Base-by-base conservation (phyloP, 306 rosid species). In the Bauhinia variegata region DNA sequence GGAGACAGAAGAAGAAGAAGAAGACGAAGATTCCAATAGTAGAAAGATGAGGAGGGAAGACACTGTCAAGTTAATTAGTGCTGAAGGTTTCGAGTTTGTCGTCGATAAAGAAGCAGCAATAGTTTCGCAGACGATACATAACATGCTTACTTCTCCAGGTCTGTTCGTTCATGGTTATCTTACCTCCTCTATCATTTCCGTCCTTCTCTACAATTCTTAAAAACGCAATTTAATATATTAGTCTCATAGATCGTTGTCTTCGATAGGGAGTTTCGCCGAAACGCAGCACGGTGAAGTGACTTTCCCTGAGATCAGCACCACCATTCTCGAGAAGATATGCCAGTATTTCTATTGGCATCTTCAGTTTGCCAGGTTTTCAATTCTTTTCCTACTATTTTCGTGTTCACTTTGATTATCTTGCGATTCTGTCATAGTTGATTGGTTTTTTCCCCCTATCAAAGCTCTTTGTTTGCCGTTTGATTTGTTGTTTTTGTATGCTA, bases 61-160 rank as follows among this genome's bases (percentile, higher is more conserved):
- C 31, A 85, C 91, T 1, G 89, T 89, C 74, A 88, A 91, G 78
- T 85, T 85, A 37, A 85, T 92, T 79, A 82, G 96, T 70, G 87
- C 88, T 30, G 92, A 93, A 72, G 99, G 97, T 30, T 95, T 95
- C 80, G 96, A 95, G 78, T 95, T 95, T 71, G 80, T 95, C 11
- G 73, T 95, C 60, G 96, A 86, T 74, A 90, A 88, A 72, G 99
- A 95, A 67, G 99, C 97, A 13, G 99, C 99, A 17, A 95, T 90
- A 97, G 99, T 95, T 80, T 95, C 99, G 39, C 99, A 90, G 79
- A 95, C 99, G 54, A 95, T 95, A 63, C 95, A 87, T 54, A 88
- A 88, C 82, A 95, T 95, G 99, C 97, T 90, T 44, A 90, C 99
- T 4, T 95, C 99, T 70, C 97, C 97, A 54, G 99, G 97, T 90